A percentile compares a stretch with the other conserved stretches of the same genome.
Evolutionary conservation across 108 stramenopile species (phyloP).

Genomic region (Cyclotella atomus): DNA sequence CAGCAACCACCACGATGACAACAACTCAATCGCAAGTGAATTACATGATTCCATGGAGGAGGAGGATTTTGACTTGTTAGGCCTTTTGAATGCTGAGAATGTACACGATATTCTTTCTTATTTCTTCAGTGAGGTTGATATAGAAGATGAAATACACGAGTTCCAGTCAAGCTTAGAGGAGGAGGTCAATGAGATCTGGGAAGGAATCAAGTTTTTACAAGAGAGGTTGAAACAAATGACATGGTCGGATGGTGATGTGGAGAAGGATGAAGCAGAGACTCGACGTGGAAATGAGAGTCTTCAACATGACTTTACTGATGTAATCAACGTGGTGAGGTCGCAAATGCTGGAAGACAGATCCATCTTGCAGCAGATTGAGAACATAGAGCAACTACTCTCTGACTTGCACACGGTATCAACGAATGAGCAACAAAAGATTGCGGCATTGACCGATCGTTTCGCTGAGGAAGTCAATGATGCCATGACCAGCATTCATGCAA

Average conservation of each 20-base stretch:
- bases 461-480: neutral
- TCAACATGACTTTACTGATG: neutral
- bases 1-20: too few relatives aligned
- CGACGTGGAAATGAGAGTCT: neutral
- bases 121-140: neutral
- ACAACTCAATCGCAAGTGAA: too few relatives aligned
- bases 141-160: neutral
- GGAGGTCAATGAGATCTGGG: neutral
- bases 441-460: neutral
- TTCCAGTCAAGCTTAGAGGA: neutral
- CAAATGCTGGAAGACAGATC: too few relatives aligned
- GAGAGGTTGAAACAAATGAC: neutral
- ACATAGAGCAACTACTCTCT: neutral
- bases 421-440: neutral
- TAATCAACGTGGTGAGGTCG: neutral
- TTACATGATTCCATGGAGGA: too few relatives aligned
- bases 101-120: neutral
- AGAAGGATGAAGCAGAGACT: neutral
- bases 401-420: neutral
- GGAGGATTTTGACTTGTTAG: too few relatives aligned
- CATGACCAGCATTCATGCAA: neutral
- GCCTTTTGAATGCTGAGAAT: too few relatives aligned
- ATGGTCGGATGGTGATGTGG: neutral
- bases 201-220: too few relatives aligned
- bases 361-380: neutral